Base-by-base conservation (phyloP, 805 yeast species). In the Wickerhamiella lipophila region DNA sequence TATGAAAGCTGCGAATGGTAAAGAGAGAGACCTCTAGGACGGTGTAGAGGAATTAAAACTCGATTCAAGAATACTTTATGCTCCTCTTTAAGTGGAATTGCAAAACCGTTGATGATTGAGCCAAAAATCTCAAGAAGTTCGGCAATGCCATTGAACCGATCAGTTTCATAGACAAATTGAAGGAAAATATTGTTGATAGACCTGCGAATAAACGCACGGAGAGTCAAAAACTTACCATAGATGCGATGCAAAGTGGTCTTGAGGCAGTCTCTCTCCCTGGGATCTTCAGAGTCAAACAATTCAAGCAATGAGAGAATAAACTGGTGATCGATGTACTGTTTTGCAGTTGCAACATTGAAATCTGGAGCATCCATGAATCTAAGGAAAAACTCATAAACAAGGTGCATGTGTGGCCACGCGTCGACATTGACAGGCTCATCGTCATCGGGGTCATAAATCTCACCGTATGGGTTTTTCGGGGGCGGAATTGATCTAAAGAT, bases 351-450 rank as follows among this genome's bases (percentile, higher is more conserved):
- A 62, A 88, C 95, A 61, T 85, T 84, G 65, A 92, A 89, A 66
- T 88, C 96, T 2, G 95, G 94, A 55, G 89, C 79, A 67, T 92
- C 97, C 48, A 92, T 81, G 66, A 92, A 89, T 59, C 95, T 72
- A 52, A 92, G 69, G 63, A 92, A 89, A 60, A 92, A 86, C 65
- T 92, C 97, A 68, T 92, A 92, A 27, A 88, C 94, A 39, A 87
- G 76, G 66, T 86, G 94, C 97, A 92, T 92, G 64, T 92, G 98
- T 11, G 97, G 95, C 98, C 98, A 92, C 8, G 96, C 88, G 54
- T 89, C 77, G 64, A 92, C 97, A 58, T 79, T 78, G 34, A 92
- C 94, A 2, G 97, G 97, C 66, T 92, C 98, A 68, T 92, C 98
- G 67, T 92, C 98, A 67, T 92, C 98, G 1, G 98, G 98, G 60